These are phyloP conservation scores for Leccinum imitatum DNA, from an alignment of 768 basidiomycete species.

Conservation along the genomic window DNA sequence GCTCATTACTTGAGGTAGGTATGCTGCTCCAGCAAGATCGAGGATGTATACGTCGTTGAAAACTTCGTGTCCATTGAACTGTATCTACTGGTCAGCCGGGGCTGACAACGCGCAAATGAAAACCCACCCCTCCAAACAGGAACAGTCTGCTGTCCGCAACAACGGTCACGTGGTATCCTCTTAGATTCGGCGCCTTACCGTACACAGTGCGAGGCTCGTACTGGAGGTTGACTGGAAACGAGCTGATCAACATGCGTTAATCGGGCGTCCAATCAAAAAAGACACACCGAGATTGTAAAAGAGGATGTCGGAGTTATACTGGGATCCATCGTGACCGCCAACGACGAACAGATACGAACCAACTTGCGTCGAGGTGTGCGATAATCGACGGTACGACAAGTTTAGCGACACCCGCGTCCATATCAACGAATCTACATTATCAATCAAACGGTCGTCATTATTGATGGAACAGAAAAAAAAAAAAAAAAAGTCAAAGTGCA, in stretches of 20 bases:
- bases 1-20: slow-evolving; percentile 86
- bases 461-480: neutral
- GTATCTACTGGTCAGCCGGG: slow-evolving; percentile 13
- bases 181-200: slow-evolving; percentile 66
- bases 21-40: slow-evolving; percentile 85
- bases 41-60: slow-evolving; percentile 85
- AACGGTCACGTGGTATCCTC: slow-evolving; percentile 84
- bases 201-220: slow-evolving; percentile 72
- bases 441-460: neutral
- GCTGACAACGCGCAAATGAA: neutral
- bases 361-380: slow-evolving; percentile 86
- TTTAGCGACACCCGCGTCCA: slow-evolving; percentile 30
- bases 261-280: neutral
- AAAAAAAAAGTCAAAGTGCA: neutral
- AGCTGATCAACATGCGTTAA: neutral
- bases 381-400: slow-evolving; percentile 56
- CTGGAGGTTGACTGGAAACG: slow-evolving; percentile 67
- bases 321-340: slow-evolving; percentile 82
- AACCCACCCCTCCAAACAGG: slow-evolving; percentile 69
- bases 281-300: slow-evolving; percentile 81
- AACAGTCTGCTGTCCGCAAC: slow-evolving; percentile 84
- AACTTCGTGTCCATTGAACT: slow-evolving; percentile 75
- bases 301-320: slow-evolving; percentile 73
- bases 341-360: slow-evolving; percentile 89
- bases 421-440: slow-evolving; percentile 22